phyloP scores from a whole-genome alignment of 2,329 filamentous ascomycete genomes.

The Lachnellula arida region DNA sequence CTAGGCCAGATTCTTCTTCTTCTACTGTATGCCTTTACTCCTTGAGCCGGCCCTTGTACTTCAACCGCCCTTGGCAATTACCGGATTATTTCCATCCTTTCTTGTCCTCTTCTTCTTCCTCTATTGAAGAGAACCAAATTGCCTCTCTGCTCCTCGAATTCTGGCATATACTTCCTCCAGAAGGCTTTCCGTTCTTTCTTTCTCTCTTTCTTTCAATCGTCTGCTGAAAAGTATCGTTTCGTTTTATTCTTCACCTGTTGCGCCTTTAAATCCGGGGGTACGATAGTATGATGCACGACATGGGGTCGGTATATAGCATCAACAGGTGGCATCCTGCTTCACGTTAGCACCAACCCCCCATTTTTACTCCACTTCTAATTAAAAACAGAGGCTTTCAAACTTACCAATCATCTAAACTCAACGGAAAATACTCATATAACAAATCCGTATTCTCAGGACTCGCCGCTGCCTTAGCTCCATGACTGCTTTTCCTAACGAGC shows the following conservation, averaged over 20 bases:
- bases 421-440: constrained; percentile 90
- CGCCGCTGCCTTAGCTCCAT: constrained; percentile 30
- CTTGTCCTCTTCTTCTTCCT: too few species aligned
- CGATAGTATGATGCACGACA: constrained; percentile 82
- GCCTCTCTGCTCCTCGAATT: too few species aligned
- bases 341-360: constrained; percentile 30
- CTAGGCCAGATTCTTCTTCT: too few species aligned
- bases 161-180: too few species aligned
- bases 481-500: constrained; percentile 29
- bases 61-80: too few species aligned
- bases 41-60: too few species aligned
- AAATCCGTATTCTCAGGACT: constrained; percentile 76
- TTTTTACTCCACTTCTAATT: neutral
- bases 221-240: constrained; percentile 69
- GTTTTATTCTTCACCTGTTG: constrained; percentile 60
- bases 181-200: too few species aligned
- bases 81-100: too few species aligned
- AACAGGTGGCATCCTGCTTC: constrained; percentile 66
- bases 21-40: too few species aligned
- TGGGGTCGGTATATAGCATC: constrained; percentile 89
- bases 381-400: constrained; percentile 17
- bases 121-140: too few species aligned
- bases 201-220: constrained; percentile 31
- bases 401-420: constrained; percentile 83
- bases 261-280: constrained; percentile 66